Base-by-base conservation (phyloP, 192 early-diverging fungal species). In the Phlyctochytrium arcticum region DNA sequence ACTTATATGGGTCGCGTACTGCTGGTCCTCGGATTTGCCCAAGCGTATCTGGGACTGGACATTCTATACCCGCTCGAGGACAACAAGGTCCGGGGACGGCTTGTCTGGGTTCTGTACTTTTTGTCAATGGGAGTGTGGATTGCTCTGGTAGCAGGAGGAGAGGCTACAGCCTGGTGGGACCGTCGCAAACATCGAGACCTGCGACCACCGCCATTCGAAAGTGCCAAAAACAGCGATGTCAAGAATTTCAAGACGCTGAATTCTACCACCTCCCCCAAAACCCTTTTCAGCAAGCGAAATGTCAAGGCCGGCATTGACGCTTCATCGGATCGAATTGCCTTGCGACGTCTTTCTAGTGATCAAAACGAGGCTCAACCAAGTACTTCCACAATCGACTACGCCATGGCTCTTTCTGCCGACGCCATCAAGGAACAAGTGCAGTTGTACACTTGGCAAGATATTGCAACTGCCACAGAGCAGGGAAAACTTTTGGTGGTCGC, bases 401-500 rank as follows among this genome's bases (percentile, higher is more conserved):
- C 12, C 1, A 3, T 53, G 3, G 64, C 49, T 12, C 19, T 33
- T 15, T 15, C 19, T 21, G 9, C 12, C 36, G 19, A n/a, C n/a
- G 33, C 42, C 2, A 12, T 30, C 17, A 56, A 36, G 31, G 42
- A 55, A 8, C 37, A 10, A 1, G 19, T 64, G 26, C 15, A 26
- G 35, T 15, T 30, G 3, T 75, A 33, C 46, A 75, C 71, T 10
- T 75, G 73, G 73, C 46, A 76, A n/a, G 48, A 54, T 8, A 48
- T 75, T 39, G 73, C 70, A 26, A 24, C 56, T 21, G 60, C 26
- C 4, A 73, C 62, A 5, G 61, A 36, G 7, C 37, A 15, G 17
- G 70, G 71, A 48, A 35, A 31, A 71, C 72, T 9, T 24, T 19
- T 59, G 21, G 73, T 76, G 15, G 73, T 76, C 10, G 75, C 60